Evolutionary conservation across 805 yeast species (phyloP).

Genomic region (Candida glaebosa): DNA sequence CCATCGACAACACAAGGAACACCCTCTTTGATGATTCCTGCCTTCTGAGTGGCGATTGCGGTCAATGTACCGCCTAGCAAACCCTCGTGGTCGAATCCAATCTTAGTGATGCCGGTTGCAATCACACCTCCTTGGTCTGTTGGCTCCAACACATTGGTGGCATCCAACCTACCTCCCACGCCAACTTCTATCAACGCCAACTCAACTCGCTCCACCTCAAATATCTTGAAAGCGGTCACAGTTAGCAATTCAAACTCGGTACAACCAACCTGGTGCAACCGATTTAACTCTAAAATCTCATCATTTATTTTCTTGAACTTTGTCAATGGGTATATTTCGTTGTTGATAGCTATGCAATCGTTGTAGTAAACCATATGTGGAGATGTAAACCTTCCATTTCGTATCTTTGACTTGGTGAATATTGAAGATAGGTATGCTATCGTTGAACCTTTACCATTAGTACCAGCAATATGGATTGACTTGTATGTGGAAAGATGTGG

Average conservation of each 20-base stretch:
- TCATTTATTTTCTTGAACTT: conserved; percentile 46
- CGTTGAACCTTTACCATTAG: conserved; percentile 95
- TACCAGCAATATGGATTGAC: conserved; percentile 91
- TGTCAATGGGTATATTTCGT: conserved; percentile 46
- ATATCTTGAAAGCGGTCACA: conserved; percentile 78
- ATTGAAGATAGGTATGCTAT: conserved; percentile 76
- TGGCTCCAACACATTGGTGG: conserved; percentile 63
- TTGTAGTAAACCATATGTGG: conserved; percentile 76
- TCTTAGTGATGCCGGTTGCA: conserved; percentile 75
- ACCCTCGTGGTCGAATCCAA: conserved; percentile 81
- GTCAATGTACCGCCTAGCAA: conserved; percentile 64
- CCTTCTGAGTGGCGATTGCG: conserved; percentile 75
- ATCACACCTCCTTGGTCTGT: conserved; percentile 36
- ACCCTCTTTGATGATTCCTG: conserved; percentile 71
- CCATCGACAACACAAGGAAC: conserved; percentile 73
- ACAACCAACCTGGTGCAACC: conserved; percentile 49
- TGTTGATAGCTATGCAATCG: conserved; percentile 72
- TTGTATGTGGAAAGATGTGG: conserved; percentile 60
- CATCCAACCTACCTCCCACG: conserved; percentile 83
- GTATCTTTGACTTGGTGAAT: conserved; percentile 44
- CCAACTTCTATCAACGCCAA: conserved; percentile 93
- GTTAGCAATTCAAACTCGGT: conserved; percentile 88
- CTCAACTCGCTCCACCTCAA: conserved; percentile 55
- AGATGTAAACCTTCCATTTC: conserved; percentile 80
- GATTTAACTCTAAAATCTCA: conserved; percentile 41